Base-by-base conservation (phyloP, 192 early-diverging fungal genomes). In the Linnemannia zychae region DNA sequence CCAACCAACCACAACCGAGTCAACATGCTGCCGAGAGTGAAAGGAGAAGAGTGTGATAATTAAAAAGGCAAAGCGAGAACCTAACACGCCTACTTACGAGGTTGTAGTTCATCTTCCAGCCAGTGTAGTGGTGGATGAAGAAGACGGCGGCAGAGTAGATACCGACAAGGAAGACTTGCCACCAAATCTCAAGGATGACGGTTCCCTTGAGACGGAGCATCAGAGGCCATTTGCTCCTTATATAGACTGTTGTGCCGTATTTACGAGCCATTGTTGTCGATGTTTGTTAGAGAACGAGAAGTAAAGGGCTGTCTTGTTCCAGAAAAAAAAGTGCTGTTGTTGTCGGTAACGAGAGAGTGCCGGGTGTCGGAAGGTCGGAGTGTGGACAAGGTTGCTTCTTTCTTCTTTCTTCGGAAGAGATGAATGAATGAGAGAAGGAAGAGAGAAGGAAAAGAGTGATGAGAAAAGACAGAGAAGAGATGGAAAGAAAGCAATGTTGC, bases 191-290 rank as follows among this genome's bases (percentile, higher is more conserved):
- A 13, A 76, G 77, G 48, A 85, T 79, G 47, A 85, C 83, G 18
- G 83, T 85, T 47, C 83, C 83, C 63, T 85, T 85, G 69, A 85
- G 16, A 17, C 83, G 67, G 47, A 85, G 77, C 83, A 85, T 79
- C 83, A 85, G 37, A 40, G 83, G 83, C 83, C 83, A 76, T 33
- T 73, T 79, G 57, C 77, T 73, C n/a, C 52, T 57, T 17, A 79
- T 48, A 79, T 85, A 79, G 0, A 72, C 77, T 40, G 77, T 79
- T 6, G 78, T 78, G 60, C 72, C 76, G 70, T 75, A 76, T 24
- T 79, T 53, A 37, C 71, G 78, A 65, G 80, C 60, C 80, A 81
- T 81, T 16, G 67, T 68, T 65, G 24, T 17, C 38, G 40, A 44
- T 48, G n/a, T 71, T 57, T n/a, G 47, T n/a, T 53, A 34, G 33